These are phyloP conservation scores for Aureobasidium sp. DNA, from an alignment of 2,329 filamentous ascomycete species.

Conservation along the genomic window DNA sequence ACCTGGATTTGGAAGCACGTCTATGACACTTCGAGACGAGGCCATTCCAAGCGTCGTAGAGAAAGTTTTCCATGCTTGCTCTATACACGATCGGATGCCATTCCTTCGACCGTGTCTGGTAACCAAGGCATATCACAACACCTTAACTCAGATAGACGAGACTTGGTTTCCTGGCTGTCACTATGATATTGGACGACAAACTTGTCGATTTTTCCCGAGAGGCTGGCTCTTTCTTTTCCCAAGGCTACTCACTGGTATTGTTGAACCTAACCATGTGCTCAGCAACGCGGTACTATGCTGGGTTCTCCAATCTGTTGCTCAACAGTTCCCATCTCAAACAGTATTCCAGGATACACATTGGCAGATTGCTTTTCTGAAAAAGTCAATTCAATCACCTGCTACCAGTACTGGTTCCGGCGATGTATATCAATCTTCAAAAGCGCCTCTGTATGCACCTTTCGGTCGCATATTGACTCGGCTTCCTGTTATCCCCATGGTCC, in stretches of 20 bases:
- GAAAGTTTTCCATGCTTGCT: slow-evolving; percentile 28
- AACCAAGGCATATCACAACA: slow-evolving; percentile 16
- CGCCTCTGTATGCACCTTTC: slow-evolving; percentile 24
- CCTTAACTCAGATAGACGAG: slow-evolving; percentile 21
- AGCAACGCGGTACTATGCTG: slow-evolving; percentile 28
- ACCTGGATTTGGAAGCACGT: slow-evolving; percentile 26
- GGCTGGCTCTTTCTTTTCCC: slow-evolving; percentile 24
- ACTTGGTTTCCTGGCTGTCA: slow-evolving; percentile 33
- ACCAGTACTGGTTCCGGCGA: slow-evolving; percentile 26
- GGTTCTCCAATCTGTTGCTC: slow-evolving; percentile 24
- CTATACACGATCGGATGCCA: slow-evolving; percentile 31
- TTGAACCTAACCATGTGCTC: slow-evolving; percentile 30
- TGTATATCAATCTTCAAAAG: slow-evolving; percentile 24
- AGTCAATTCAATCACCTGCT: slow-evolving; percentile 17
- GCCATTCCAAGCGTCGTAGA: slow-evolving; percentile 27
- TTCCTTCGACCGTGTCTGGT: slow-evolving; percentile 28
- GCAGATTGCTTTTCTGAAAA: slow-evolving; percentile 20
- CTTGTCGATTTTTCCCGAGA: slow-evolving; percentile 30
- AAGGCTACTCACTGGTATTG: slow-evolving; percentile 23
- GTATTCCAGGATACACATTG: slow-evolving; percentile 23
- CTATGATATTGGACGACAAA: slow-evolving; percentile 31
- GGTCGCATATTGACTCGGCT: slow-evolving; percentile 21
- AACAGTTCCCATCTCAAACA: slow-evolving; percentile 16
- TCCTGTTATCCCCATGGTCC: not conserved
- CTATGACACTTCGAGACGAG: slow-evolving; percentile 30